A percentile compares a stretch with the other conserved stretches of the same genome.
Conservation (phyloP, 2,329 filamentous ascomycete genomes). For the Monosporascus sp. region DNA sequence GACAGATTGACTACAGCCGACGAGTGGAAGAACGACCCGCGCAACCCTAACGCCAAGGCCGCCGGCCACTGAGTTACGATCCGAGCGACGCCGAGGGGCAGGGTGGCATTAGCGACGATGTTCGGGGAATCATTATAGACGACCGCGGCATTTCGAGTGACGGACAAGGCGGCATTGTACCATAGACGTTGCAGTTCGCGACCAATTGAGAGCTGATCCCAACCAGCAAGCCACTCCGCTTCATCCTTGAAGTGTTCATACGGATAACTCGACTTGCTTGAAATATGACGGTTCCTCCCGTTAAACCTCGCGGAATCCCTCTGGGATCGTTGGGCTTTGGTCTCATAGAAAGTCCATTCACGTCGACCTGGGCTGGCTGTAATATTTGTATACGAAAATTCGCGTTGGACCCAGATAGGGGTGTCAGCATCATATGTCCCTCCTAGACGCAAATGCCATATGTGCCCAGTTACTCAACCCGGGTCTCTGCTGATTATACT, state of each 20-base stretch:
- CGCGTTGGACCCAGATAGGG: too few relatives aligned
- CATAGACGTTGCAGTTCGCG: constrained; percentile 23
- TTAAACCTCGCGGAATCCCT: too few relatives aligned
- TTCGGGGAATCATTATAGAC: constrained; percentile 19
- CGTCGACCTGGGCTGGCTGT: too few relatives aligned
- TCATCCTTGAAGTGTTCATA: background rate
- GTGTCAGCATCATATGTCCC: too few relatives aligned
- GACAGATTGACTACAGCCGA: constrained; percentile 54
- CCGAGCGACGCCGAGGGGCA: constrained; percentile 7
- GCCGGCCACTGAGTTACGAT: constrained; percentile 37
- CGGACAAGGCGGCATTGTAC: constrained; percentile 23
- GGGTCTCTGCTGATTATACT: too few relatives aligned
- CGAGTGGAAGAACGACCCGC: constrained; percentile 95
- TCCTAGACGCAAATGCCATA: too few relatives aligned
- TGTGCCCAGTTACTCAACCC: too few relatives aligned
- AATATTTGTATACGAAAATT: too few relatives aligned
- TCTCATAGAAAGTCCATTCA: too few relatives aligned
- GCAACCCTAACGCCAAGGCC: constrained; percentile 65
- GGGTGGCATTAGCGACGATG: constrained; percentile 7
- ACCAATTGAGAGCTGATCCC: constrained; percentile 15
- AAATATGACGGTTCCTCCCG: too few relatives aligned
- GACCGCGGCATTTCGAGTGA: constrained; percentile 16
- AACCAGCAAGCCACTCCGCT: constrained; percentile 3
- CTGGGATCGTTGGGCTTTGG: too few relatives aligned
- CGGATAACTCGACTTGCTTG: background rate